Conservation (phyloP, 179 eudicot genomes). For the Corrigiola litoralis region DNA sequence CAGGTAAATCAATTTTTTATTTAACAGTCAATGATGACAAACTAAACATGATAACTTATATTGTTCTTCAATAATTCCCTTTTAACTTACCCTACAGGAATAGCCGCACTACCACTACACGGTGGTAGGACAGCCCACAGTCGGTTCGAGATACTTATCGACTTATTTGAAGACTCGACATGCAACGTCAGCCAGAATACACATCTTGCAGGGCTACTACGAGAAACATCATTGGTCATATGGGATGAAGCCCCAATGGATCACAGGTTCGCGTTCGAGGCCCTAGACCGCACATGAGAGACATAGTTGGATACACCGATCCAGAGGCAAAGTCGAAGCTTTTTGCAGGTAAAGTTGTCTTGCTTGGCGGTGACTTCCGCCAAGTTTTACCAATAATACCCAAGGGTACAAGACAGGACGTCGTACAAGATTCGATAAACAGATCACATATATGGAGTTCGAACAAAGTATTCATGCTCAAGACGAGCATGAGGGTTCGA, state of each 20-base stretch:
- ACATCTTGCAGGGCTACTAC: background rate
- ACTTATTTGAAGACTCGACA: background rate
- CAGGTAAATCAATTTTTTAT: background rate
- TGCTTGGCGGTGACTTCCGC: constrained; percentile 4
- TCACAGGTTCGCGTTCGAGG: constrained; percentile 6
- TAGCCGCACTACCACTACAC: background rate
- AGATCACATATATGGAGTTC: constrained; percentile 2
- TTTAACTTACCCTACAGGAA: background rate
- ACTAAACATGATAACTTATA: background rate
- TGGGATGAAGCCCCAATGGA: constrained; percentile 22
- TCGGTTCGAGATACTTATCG: background rate
- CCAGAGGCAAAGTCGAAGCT: background rate
- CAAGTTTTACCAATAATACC: background rate
- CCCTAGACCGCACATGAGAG: constrained; percentile 7
- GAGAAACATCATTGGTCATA: background rate
- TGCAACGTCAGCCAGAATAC: constrained; percentile 3
- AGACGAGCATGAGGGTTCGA: background rate
- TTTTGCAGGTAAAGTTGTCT: background rate
- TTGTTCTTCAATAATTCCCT: too few species aligned
- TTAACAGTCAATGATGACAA: background rate
- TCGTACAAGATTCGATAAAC: background rate
- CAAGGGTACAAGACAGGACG: constrained; percentile 3
- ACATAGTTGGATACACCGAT: background rate
- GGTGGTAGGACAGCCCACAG: constrained; percentile 5
- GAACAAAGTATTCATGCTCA: background rate